Evolutionary conservation across 78 protist species (phyloP).

Genomic region (Thecamonas trahens): DNA sequence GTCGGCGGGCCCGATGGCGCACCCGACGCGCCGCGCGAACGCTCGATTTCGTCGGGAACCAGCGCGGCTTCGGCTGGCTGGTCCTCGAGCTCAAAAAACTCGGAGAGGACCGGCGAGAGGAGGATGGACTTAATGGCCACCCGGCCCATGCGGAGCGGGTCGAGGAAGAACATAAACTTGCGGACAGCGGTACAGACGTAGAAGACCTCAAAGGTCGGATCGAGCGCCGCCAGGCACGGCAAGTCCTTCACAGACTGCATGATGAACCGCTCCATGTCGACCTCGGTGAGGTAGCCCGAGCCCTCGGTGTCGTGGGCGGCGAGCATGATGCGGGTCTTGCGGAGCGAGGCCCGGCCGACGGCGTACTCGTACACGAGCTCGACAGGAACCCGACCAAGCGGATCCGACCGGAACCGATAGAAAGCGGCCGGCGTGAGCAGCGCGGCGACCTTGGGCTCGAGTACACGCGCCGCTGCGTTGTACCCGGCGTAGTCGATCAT

Average conservation of each 20-base stretch:
- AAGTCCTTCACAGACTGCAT: neutral
- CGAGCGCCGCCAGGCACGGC: neutral
- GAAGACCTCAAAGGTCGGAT: neutral
- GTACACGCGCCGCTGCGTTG: too few relatives aligned
- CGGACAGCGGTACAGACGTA: slow-evolving; percentile 22
- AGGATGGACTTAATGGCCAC: neutral
- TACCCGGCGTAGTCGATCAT: too few relatives aligned
- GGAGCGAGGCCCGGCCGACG: neutral
- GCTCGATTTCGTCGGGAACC: neutral
- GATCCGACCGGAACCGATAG: too few relatives aligned
- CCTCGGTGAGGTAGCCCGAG: neutral
- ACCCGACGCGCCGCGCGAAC: neutral
- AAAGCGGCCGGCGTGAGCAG: too few relatives aligned
- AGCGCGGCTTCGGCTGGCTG: neutral
- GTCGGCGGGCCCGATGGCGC: neutral
- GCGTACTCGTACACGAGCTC: too few relatives aligned
- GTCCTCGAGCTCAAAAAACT: slow-evolving; percentile 15
- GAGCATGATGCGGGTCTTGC: neutral
- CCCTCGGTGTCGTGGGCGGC: neutral
- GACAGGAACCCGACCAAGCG: too few relatives aligned
- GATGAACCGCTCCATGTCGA: neutral
- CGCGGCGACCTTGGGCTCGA: too few relatives aligned
- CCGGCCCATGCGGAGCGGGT: slow-evolving; percentile 17
- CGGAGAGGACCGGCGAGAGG: slow-evolving; percentile 1
- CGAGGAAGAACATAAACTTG: slow-evolving; percentile 30